phyloP scores from a whole-genome alignment of 208 protist species.

The Leishmania major region DNA sequence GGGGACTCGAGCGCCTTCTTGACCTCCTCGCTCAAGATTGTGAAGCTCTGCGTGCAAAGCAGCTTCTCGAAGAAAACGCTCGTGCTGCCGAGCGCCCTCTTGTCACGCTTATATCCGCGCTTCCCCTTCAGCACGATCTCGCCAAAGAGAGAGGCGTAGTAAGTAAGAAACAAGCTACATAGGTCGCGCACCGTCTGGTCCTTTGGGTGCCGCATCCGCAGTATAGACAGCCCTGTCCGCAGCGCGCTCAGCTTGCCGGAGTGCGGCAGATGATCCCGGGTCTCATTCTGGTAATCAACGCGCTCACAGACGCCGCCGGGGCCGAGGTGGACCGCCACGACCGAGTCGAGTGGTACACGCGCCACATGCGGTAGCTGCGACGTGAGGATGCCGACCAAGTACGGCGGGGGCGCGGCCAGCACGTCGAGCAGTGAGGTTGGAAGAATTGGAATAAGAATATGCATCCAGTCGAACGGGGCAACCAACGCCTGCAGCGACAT shows the following conservation, averaged over 20 bases:
- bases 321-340: conserved; percentile 62
- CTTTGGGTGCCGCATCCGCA: conserved; percentile 54
- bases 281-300: conserved; percentile 64
- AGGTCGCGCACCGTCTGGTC: conserved; percentile 71
- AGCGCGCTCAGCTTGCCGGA: conserved; percentile 70
- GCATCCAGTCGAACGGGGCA: conserved; percentile 85
- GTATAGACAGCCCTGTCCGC: conserved; percentile 56
- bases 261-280: conserved; percentile 53
- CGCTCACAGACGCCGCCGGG: conserved; percentile 52
- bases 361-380: conserved; percentile 63
- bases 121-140: conserved; percentile 54
- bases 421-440: conserved; percentile 68
- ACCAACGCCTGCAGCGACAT: conserved; percentile 85
- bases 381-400: conserved; percentile 72
- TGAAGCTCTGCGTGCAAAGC: conserved; percentile 70
- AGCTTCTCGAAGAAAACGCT: conserved; percentile 60
- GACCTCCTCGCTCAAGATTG: conserved; percentile 58
- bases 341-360: conserved; percentile 50
- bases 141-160: conserved; percentile 78
- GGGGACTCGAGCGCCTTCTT: conserved; percentile 46
- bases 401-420: conserved; percentile 76
- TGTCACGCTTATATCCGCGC: conserved; percentile 30
- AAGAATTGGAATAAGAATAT: conserved; percentile 83
- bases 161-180: conserved; percentile 79
- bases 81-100: conserved; percentile 17